Conservation (phyloP, 495 filamentous ascomycete genomes). For the Opeltia flavorubescens region DNA sequence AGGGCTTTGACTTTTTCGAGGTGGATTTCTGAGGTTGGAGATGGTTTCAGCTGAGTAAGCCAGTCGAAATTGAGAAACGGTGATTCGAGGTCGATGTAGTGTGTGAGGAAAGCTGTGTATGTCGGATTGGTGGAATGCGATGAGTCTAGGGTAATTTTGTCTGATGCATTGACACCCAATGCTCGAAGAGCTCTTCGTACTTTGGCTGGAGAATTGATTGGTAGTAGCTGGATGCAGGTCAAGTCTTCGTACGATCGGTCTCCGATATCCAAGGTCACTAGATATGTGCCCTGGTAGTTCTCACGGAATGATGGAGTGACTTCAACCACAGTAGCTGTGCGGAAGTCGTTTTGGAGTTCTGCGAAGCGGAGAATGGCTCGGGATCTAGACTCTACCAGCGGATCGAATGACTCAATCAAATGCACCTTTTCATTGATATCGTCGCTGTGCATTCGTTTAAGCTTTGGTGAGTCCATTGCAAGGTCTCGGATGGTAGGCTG, state of each 20-base stretch:
- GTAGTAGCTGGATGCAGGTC: conserved; percentile 13
- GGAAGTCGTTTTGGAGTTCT: conserved; percentile 2
- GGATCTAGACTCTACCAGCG: neutral
- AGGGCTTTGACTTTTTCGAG: neutral
- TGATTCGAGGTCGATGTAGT: conserved; percentile 14
- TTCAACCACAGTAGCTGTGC: neutral
- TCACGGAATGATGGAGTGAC: neutral
- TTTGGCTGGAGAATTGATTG: conserved; percentile 8
- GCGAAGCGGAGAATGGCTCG: conserved; percentile 2
- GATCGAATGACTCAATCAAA: neutral
- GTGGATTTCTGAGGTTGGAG: neutral
- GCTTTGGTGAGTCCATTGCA: neutral
- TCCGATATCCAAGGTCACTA: conserved; percentile 6
- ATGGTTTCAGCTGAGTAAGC: neutral
- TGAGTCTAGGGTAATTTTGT: neutral
- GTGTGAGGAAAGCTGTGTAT: conserved; percentile 6
- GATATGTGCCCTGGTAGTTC: neutral
- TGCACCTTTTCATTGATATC: neutral
- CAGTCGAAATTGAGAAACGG: conserved; percentile 12
- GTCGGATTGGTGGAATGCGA: conserved; percentile 1
- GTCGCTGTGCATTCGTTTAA: neutral
- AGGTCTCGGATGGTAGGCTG: conserved; percentile 1
- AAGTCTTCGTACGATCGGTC: conserved; percentile 5
- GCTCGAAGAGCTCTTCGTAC: conserved; percentile 10
- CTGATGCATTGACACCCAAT: conserved; percentile 6